Evolutionary conservation across 192 early-diverging fungal species (phyloP).

Genomic region (Kickxella alabastrina): DNA sequence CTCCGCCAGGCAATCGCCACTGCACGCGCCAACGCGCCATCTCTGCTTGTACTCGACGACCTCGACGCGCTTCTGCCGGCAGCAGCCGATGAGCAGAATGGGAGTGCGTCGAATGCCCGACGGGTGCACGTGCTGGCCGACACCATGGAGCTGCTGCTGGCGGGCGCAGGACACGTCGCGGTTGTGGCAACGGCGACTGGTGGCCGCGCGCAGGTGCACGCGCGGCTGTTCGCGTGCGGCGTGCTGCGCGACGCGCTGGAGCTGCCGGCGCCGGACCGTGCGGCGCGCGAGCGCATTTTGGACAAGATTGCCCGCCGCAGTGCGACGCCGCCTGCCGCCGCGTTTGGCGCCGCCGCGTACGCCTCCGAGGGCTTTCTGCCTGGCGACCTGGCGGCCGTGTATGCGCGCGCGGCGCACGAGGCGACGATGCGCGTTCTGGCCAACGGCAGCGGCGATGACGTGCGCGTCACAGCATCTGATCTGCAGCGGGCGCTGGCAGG

Average conservation of each 20-base stretch:
- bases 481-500: conserved; percentile 69
- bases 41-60: conserved; percentile 47
- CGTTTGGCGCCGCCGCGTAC: conserved; percentile 68
- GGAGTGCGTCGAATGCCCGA: too few species aligned
- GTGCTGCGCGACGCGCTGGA: conserved; percentile 21
- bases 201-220: conserved; percentile 26
- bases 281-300: conserved; percentile 61
- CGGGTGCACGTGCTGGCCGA: conserved; percentile 21
- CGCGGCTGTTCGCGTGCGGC: conserved; percentile 14
- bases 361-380: conserved; percentile 87
- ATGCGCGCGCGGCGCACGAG: conserved; percentile 79
- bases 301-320: conserved; percentile 61
- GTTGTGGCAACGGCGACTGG: conserved; percentile 42
- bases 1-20: conserved; percentile 10
- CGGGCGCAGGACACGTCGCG: conserved; percentile 5
- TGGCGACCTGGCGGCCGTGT: conserved; percentile 70
- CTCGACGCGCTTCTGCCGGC: conserved; percentile 45
- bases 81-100: conserved; percentile 32
- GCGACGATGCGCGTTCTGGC: conserved; percentile 64
- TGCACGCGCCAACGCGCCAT: conserved; percentile 12
- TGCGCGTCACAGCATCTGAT: conserved; percentile 60
- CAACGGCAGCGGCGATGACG: conserved; percentile 18
- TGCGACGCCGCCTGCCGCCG: conserved; percentile 50
- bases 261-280: conserved; percentile 24
- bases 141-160: conserved; percentile 2